phyloP scores from a whole-genome alignment of 2,329 filamentous ascomycete species.

The Zymoseptoria pseudotritici region DNA sequence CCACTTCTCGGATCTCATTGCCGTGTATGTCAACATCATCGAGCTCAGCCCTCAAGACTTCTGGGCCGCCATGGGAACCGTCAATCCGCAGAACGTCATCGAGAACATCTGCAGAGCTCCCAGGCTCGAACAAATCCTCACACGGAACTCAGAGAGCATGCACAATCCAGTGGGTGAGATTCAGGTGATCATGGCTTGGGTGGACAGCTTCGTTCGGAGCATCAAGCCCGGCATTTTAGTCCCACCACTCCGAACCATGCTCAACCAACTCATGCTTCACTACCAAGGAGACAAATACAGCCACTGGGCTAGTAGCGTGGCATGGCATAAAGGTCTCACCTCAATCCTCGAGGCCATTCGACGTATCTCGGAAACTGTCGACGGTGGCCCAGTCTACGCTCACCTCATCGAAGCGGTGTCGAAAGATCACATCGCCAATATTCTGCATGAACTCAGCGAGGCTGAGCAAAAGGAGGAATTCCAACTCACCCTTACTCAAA shows the following conservation, averaged over 20 bases:
- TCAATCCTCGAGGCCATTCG: conserved; percentile 19
- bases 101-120: conserved; percentile 75
- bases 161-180: conserved; percentile 41
- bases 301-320: conserved; percentile 52
- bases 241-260: conserved; percentile 71
- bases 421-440: conserved; percentile 21
- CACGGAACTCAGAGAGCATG: conserved; percentile 47
- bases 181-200: conserved; percentile 64
- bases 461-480: conserved; percentile 26
- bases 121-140: conserved; percentile 54
- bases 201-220: conserved; percentile 68
- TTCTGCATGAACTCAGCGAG: conserved; percentile 25
- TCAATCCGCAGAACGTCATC: conserved; percentile 71
- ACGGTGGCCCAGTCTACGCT: conserved; percentile 23
- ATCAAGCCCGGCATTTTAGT: conserved; percentile 68
- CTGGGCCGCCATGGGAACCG: conserved; percentile 79
- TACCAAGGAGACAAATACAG: conserved; percentile 52
- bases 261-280: conserved; percentile 64
- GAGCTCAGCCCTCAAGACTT: conserved; percentile 71
- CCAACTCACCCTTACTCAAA: conserved; percentile 28
- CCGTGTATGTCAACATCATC: conserved; percentile 62
- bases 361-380: conserved; percentile 13
- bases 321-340: conserved; percentile 54
- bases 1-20: conserved; percentile 62
- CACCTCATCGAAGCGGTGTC: conserved; percentile 25